Evolutionary conservation across 1,284 basidiomycete species (phyloP).

Genomic region (Pholiota adiposa): DNA sequence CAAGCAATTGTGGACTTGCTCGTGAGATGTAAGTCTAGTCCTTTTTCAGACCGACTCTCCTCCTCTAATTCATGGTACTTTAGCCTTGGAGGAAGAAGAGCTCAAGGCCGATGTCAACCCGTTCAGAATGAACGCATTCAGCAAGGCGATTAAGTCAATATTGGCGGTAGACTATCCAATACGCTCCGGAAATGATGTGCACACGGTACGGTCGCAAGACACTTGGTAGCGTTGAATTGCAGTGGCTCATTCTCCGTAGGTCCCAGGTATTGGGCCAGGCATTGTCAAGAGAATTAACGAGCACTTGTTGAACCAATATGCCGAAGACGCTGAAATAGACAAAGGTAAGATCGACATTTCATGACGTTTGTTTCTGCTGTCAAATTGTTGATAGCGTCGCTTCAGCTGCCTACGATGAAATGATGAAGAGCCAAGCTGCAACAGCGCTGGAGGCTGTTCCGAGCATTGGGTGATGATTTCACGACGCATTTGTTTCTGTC

Average conservation of each 20-base stretch:
- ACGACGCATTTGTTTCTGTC: neutral
- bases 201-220: conserved; percentile 30
- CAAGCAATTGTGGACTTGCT: conserved; percentile 44
- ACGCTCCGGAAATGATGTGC: conserved; percentile 43
- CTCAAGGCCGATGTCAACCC: conserved; percentile 39
- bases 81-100: conserved; percentile 50
- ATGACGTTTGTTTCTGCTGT: neutral
- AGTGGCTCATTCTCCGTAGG: conserved; percentile 10
- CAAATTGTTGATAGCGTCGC: conserved; percentile 7
- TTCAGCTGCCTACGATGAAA: conserved; percentile 20
- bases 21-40: conserved; percentile 36
- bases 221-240: neutral
- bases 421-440: conserved; percentile 19
- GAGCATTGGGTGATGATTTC: conserved; percentile 27
- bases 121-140: conserved; percentile 56
- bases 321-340: conserved; percentile 10
- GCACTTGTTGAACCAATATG: conserved; percentile 19
- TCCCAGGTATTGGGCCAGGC: conserved; percentile 24
- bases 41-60: neutral
- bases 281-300: conserved; percentile 29
- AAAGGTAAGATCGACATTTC: conserved; percentile 11
- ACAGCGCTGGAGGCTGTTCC: conserved; percentile 27
- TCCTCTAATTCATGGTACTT: conserved; percentile 2
- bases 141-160: conserved; percentile 48
- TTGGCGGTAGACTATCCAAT: conserved; percentile 43